A percentile compares a stretch with the other conserved stretches of the same genome.
Evolutionary conservation across 345 rosid species (phyloP).

Genomic region (Boechera stricta): DNA sequence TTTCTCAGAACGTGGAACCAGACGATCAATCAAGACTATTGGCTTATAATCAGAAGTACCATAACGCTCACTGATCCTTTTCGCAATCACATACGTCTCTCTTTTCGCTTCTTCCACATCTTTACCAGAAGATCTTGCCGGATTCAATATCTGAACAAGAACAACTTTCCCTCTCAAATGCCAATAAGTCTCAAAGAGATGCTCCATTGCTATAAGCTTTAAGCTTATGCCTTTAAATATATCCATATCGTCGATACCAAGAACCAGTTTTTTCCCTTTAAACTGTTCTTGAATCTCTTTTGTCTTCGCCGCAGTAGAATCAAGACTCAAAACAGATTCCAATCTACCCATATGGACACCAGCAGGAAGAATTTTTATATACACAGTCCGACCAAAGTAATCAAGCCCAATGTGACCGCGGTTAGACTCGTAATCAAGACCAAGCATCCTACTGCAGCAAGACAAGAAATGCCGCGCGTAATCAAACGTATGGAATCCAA

Average conservation of each 20-base stretch:
- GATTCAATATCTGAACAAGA: slow-evolving; percentile 54
- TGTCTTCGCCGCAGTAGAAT: slow-evolving; percentile 35
- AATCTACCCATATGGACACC: slow-evolving; percentile 53
- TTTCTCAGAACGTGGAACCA: slow-evolving; percentile 50
- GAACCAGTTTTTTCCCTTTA: slow-evolving; percentile 45
- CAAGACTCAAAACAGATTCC: slow-evolving; percentile 47
- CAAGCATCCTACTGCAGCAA: slow-evolving; percentile 53
- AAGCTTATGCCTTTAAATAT: slow-evolving; percentile 54
- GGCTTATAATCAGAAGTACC: slow-evolving; percentile 48
- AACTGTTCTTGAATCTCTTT: slow-evolving; percentile 48
- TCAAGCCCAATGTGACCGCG: slow-evolving; percentile 51
- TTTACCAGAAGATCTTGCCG: slow-evolving; percentile 50
- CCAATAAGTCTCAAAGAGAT: slow-evolving; percentile 44
- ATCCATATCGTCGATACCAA: slow-evolving; percentile 59
- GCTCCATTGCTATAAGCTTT: slow-evolving; percentile 53
- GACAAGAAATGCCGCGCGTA: slow-evolving; percentile 54
- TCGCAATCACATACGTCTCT: slow-evolving; percentile 45
- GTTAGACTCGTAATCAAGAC: slow-evolving; percentile 52
- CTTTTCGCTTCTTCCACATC: slow-evolving; percentile 47
- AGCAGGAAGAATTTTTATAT: slow-evolving; percentile 49
- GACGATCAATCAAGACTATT: slow-evolving; percentile 47
- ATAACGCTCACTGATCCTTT: slow-evolving; percentile 47
- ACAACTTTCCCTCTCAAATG: slow-evolving; percentile 43
- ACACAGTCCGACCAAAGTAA: slow-evolving; percentile 51
- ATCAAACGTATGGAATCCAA: slow-evolving; percentile 55